A percentile compares a stretch with the other conserved stretches of the same genome.
Conservation (phyloP, 2,329 filamentous ascomycete genomes). For the Ceratocystis albifundus region DNA sequence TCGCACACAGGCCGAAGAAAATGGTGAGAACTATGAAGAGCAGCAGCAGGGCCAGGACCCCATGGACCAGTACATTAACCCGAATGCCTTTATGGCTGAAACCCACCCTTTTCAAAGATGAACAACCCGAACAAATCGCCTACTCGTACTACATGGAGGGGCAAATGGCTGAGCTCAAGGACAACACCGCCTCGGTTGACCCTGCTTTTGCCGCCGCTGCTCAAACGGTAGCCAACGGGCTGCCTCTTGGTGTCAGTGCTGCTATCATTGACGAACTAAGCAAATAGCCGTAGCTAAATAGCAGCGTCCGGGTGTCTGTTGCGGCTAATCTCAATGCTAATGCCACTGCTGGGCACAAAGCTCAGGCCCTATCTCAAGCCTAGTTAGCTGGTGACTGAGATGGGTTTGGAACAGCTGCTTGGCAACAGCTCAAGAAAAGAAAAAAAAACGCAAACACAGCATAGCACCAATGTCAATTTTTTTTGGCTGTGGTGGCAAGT, state of each 20-base stretch:
- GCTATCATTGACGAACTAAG: not conserved
- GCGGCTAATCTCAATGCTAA: too few species aligned
- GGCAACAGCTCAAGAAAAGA: too few species aligned
- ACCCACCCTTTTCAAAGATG: constrained; percentile 4
- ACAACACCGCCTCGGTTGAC: constrained; percentile 12
- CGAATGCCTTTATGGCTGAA: constrained; percentile 22
- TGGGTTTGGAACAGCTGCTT: too few species aligned
- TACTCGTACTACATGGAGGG: constrained; percentile 14
- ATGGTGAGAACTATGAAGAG: constrained; percentile 17
- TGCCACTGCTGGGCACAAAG: not conserved
- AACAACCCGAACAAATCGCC: constrained; percentile 13
- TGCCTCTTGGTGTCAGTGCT: not conserved
- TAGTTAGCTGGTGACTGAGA: not conserved
- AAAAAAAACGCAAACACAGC: too few species aligned
- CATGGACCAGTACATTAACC: constrained; percentile 20
- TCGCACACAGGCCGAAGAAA: constrained; percentile 36
- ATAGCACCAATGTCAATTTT: too few species aligned
- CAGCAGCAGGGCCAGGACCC: constrained; percentile 12
- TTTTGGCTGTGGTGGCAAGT: too few species aligned
- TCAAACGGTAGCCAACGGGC: not conserved
- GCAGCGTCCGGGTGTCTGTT: not conserved
- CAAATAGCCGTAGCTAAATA: not conserved
- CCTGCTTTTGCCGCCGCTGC: constrained; percentile 16
- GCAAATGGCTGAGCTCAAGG: constrained; percentile 11
- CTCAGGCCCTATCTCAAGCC: not conserved